Percentiles rank a stretch among this genome's conserved stretches.
Evolutionary conservation across 2,329 filamentous ascomycete species (phyloP).

Genomic region (Cercospora nicotianae): DNA sequence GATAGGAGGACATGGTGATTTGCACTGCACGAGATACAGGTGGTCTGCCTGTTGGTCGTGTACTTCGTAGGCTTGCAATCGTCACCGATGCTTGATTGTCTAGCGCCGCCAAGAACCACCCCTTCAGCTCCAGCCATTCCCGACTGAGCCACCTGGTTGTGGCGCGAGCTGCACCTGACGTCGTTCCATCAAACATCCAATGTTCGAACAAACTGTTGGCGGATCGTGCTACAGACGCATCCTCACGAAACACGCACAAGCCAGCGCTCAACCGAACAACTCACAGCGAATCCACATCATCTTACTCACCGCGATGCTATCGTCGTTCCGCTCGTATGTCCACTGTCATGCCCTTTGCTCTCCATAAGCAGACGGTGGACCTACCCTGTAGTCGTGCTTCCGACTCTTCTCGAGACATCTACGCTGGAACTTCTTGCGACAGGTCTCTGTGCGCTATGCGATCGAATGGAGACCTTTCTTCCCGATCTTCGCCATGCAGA

Average conservation of each 20-base stretch:
- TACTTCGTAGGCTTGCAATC: background rate
- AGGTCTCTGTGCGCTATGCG: background rate
- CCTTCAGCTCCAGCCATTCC: background rate
- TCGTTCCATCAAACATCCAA: background rate
- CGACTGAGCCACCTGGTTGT: background rate
- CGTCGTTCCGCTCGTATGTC: background rate
- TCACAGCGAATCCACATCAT: background rate
- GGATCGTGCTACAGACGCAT: background rate
- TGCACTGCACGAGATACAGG: background rate
- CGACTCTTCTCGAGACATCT: background rate
- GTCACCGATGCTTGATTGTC: background rate
- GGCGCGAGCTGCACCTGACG: conserved; percentile 1
- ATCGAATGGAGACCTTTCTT: background rate
- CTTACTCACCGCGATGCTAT: background rate
- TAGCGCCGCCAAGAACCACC: background rate
- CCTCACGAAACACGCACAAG: background rate
- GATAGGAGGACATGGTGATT: conserved; percentile 71
- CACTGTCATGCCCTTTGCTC: background rate
- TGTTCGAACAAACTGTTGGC: background rate
- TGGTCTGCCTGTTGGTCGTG: background rate
- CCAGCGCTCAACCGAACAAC: background rate
- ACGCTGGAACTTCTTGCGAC: background rate
- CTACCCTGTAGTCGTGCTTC: background rate
- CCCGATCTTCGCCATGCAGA: background rate
- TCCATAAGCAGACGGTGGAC: background rate